These are phyloP conservation scores for Fusarium clavum DNA, from an alignment of 2,329 filamentous ascomycete species.

Conservation along the genomic window DNA sequence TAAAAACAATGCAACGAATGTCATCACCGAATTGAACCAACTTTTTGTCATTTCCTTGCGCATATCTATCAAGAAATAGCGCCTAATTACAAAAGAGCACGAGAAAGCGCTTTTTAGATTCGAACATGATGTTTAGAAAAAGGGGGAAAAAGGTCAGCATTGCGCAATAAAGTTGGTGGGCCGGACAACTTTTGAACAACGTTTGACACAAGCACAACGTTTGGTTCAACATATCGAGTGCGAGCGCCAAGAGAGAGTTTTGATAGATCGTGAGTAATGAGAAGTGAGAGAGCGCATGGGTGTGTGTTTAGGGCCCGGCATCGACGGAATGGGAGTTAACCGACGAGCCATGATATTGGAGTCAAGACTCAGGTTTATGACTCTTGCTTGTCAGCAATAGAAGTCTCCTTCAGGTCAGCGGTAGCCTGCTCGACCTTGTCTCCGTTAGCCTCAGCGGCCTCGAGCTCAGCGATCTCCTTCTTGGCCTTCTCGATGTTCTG, in stretches of 20 bases:
- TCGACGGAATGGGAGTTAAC: slow-evolving; percentile 26
- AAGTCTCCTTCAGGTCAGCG: slow-evolving; percentile 63
- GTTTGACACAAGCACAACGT: slow-evolving; percentile 23
- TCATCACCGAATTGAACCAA: slow-evolving; percentile 38
- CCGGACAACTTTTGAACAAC: slow-evolving; percentile 21
- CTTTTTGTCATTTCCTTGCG: slow-evolving; percentile 42
- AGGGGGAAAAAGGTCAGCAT: slow-evolving; percentile 7
- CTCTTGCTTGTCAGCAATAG: slow-evolving; percentile 65
- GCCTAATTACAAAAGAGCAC: slow-evolving; percentile 48
- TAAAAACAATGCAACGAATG: slow-evolving; percentile 1
- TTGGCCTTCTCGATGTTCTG: slow-evolving; percentile 98
- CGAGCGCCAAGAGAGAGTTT: slow-evolving; percentile 6
- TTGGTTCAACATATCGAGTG: slow-evolving; percentile 20
- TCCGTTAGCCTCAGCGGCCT: slow-evolving; percentile 66
- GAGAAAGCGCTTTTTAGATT: slow-evolving; percentile 46
- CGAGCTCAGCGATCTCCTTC: slow-evolving; percentile 92
- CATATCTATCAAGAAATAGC: slow-evolving; percentile 37
- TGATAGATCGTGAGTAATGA: slow-evolving; percentile 15
- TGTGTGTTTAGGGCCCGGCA: slow-evolving; percentile 17
- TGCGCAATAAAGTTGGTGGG: slow-evolving; percentile 17
- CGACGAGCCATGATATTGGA: slow-evolving; percentile 16
- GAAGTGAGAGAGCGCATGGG: slow-evolving; percentile 4
- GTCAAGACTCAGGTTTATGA: slow-evolving; percentile 49
- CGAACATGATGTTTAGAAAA: slow-evolving; percentile 24
- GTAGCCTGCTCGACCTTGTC: slow-evolving; percentile 67